Conservation (phyloP, 106 monocot genomes). For the Dendrobium nobile region DNA sequence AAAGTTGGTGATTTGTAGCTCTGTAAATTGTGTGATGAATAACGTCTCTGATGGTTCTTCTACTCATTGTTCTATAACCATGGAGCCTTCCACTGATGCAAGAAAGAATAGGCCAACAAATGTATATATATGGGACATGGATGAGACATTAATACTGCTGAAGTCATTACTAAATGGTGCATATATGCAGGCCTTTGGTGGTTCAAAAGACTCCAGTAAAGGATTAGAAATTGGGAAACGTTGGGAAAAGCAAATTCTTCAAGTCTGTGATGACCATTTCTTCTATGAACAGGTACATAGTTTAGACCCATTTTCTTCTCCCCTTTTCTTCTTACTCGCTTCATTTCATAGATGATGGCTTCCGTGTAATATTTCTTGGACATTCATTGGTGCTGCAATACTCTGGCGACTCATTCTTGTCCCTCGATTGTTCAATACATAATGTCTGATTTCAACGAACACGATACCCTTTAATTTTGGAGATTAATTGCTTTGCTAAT, state of each 20-base stretch:
- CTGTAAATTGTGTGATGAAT: neutral
- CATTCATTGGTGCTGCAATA: neutral
- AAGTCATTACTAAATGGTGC: conserved; percentile 85
- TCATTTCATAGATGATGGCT: neutral
- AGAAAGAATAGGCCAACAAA: conserved; percentile 14
- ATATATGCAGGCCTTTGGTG: conserved; percentile 54
- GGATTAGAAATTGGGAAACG: conserved; percentile 63
- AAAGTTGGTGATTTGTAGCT: neutral
- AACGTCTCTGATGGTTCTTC: neutral
- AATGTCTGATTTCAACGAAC: neutral
- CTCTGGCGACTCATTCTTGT: neutral
- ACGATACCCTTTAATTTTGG: neutral
- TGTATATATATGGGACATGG: conserved; percentile 97
- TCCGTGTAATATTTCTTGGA: neutral
- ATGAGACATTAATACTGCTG: conserved; percentile 85
- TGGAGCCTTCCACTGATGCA: neutral
- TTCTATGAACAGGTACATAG: conserved; percentile 75
- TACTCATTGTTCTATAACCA: conserved; percentile 5
- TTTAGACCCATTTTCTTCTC: conserved; percentile 1
- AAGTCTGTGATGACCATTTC: conserved; percentile 77
- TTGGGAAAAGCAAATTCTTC: conserved; percentile 84
- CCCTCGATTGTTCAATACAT: neutral
- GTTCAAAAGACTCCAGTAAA: conserved; percentile 57
- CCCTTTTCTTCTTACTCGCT: neutral
- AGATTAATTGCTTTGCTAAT: neutral